A percentile compares a stretch with the other conserved stretches of the same genome.
phyloP scores from a whole-genome alignment of 2,329 filamentous ascomycete species.

The Talaromyces sp. region DNA sequence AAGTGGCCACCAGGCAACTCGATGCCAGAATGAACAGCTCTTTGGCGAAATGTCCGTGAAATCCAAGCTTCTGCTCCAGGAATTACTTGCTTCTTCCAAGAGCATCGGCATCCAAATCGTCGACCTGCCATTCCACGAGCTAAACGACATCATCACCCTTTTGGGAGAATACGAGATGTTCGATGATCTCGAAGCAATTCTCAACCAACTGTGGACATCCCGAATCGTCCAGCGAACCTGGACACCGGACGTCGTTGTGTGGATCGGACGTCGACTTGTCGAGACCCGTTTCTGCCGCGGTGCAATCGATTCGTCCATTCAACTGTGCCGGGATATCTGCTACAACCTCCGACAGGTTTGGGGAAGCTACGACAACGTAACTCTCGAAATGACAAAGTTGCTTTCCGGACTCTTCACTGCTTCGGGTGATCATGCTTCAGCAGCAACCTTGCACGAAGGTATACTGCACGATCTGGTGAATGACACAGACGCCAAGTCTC shows the following conservation, averaged over 20 bases:
- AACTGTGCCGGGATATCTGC: constrained; percentile 57
- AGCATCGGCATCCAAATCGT: constrained; percentile 36
- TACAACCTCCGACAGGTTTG: constrained; percentile 60
- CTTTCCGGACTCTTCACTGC: constrained; percentile 55
- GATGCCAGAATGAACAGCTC: constrained; percentile 31
- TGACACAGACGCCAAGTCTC: constrained; percentile 25
- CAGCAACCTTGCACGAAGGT: constrained; percentile 35
- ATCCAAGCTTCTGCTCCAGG: constrained; percentile 37
- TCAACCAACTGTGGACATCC: constrained; percentile 51
- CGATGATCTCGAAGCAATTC: constrained; percentile 42
- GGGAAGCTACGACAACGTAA: constrained; percentile 51
- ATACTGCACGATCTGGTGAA: constrained; percentile 33
- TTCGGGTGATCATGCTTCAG: constrained; percentile 34
- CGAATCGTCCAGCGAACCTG: constrained; percentile 51
- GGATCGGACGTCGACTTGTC: constrained; percentile 57
- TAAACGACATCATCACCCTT: constrained; percentile 42
- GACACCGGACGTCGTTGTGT: constrained; percentile 51
- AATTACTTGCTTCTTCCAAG: constrained; percentile 35
- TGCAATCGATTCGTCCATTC: constrained; percentile 47
- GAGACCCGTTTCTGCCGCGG: constrained; percentile 56
- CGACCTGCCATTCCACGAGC: constrained; percentile 37
- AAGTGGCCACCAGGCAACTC: constrained; percentile 35
- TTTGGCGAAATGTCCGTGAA: constrained; percentile 35
- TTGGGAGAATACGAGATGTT: constrained; percentile 43
- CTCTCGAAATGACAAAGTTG: constrained; percentile 54